Evolutionary conservation across 2,329 filamentous ascomycete species (phyloP), one percentile per base, ranked within the genome.

Genomic region (Fonsecaea multimorphosa): DNA sequence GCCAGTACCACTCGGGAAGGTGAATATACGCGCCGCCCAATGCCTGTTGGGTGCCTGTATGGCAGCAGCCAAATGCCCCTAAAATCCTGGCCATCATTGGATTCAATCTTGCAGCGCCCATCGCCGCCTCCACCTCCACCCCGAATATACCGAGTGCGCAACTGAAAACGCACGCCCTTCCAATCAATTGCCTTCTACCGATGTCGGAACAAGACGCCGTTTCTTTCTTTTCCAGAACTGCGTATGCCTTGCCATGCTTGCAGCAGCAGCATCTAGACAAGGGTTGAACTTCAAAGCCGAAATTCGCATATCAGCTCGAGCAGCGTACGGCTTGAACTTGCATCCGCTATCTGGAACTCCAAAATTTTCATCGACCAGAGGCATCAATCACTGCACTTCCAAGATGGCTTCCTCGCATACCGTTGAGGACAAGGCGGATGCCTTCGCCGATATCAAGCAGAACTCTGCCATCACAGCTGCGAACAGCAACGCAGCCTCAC

Each of bases 401-500:
- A 49, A 49, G 19, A 49, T 49, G 44, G 44, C 44, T 24, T 24
- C 44, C 19, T 49, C 19, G 22, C 44, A 49, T 22, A 44, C 24
- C 29, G 40, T 49, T 5, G 56, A 49, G n/a, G 56, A 49, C 56
- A 49, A 22, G 14, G 27, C 56, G 6, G 56, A 58, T 31, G 7
- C 56, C 7, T 27, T 63, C 60, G n/a, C 40, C 8, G 24, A 54
- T n/a, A 4, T 64, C 46, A 38, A 46, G 24, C 19, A 46, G 27
- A 29, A 61, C 46, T 46, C 49, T 11, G 22, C 58, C 29, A 60
- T 62, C 24, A 34, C 49, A 36, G 38, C 57, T 27, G 34, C 64
- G 40, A 64, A 68, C 49, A 49, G 27, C 58, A 53, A 40, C 12
- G 56, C 56, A n/a, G 56, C 62, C 29, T 49, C 66, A 11, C 58